Percentiles rank a stretch among this genome's conserved stretches.
These are phyloP conservation scores for Solanum sitiens DNA, from an alignment of 257 asterid genomes.

Conservation along the genomic window DNA sequence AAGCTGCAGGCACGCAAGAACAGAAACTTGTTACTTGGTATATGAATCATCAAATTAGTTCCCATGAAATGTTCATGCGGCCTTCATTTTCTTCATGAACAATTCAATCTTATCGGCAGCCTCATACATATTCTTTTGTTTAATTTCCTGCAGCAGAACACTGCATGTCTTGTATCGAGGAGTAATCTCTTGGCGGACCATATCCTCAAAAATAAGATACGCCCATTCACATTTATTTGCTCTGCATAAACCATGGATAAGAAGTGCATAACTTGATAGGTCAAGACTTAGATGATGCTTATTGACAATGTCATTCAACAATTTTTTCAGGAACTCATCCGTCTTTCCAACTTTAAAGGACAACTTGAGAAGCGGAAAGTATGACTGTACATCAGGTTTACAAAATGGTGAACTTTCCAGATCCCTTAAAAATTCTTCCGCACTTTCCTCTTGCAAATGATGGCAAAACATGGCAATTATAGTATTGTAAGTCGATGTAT, in stretches of 20 bases:
- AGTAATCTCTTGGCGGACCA: conserved; percentile 51
- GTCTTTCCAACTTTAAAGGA: conserved; percentile 31
- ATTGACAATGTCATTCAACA: conserved; percentile 48
- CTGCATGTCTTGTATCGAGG: conserved; percentile 78
- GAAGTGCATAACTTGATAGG: conserved; percentile 62
- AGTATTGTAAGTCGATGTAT: conserved; percentile 68
- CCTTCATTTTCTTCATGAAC: conserved; percentile 58
- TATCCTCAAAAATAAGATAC: conserved; percentile 43
- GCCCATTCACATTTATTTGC: conserved; percentile 48
- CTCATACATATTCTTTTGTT: conserved; percentile 41
- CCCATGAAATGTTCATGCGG: conserved; percentile 16
- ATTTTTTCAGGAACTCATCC: conserved; percentile 11
- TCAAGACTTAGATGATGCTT: conserved; percentile 64
- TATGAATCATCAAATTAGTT: neutral
- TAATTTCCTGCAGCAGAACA: conserved; percentile 52
- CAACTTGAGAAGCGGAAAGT: conserved; percentile 51
- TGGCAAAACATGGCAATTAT: conserved; percentile 79
- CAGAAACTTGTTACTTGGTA: neutral
- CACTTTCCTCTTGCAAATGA: conserved; percentile 37
- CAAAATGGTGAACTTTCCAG: conserved; percentile 49
- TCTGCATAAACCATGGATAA: conserved; percentile 78
- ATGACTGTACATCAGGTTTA: conserved; percentile 81
- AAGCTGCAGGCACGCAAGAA: neutral
- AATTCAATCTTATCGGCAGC: conserved; percentile 46
- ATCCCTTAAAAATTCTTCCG: conserved; percentile 34